Percentiles rank a stretch among this genome's conserved stretches.
Evolutionary conservation across 2,329 filamentous ascomycete genomes (phyloP).

Genomic region (Knoxdaviesia proteae): DNA sequence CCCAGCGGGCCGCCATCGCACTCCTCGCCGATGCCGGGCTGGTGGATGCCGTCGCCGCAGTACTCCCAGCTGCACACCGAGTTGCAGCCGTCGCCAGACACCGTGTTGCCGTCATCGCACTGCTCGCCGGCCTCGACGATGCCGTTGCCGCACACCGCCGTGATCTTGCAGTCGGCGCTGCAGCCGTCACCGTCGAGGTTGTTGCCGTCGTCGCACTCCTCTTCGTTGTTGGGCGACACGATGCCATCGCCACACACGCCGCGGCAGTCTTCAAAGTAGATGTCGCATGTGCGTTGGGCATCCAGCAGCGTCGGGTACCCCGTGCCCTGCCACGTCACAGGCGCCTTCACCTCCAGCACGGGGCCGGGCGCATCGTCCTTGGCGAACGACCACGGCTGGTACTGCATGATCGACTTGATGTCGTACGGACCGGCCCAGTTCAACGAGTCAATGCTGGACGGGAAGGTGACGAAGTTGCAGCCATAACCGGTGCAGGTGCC

Average conservation of each 20-base stretch:
- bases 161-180: neutral
- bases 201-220: conserved; percentile 3
- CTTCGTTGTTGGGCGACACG: neutral
- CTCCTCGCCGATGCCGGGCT: neutral
- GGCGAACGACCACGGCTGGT: neutral
- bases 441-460: neutral
- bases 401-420: conserved; percentile 3
- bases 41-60: neutral
- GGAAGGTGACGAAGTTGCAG: conserved; percentile 1
- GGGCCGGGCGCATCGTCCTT: neutral
- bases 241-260: conserved; percentile 2
- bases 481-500: conserved; percentile 4
- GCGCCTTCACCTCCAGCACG: neutral
- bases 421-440: conserved; percentile 1
- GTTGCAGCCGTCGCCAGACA: neutral
- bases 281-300: conserved; percentile 1
- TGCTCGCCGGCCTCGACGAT: conserved; percentile 2
- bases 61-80: neutral
- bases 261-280: conserved; percentile 1
- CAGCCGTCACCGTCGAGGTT: neutral
- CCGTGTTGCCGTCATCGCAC: conserved; percentile 2
- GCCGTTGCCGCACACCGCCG: conserved; percentile 2
- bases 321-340: neutral
- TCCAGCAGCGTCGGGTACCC: neutral
- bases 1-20: neutral